Evolutionary conservation across 768 basidiomycete genomes (phyloP), one percentile per base, ranked within the genome.

Genomic region (Kwoniella newhampshirensis): DNA sequence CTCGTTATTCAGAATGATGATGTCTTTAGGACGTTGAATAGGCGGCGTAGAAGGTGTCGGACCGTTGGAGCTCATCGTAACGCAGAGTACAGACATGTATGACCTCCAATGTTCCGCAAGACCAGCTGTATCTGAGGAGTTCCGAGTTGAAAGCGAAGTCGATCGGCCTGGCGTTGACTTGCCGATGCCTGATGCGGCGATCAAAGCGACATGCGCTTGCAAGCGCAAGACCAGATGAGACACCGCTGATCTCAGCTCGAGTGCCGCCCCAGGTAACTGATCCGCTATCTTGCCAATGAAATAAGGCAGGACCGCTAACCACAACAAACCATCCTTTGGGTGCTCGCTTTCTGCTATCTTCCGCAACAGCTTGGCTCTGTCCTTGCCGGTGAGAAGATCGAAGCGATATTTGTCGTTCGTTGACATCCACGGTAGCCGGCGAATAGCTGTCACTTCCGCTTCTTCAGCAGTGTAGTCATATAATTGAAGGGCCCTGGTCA

Each of bases 1-100:
- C 64, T 91, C 91, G 40, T 88, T 84, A 59, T 89, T 88, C 50
- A 88, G 86, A 58, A 82, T 87, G 54, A 83, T 54, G 15, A 61
- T 66, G 21, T 72, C 70, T 46, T 74, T 72, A 12, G 68, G 60
- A 4, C 73, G 59, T 35, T 70, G 72, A 17, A 73, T 62, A 25
- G 68, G 66, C 5, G 71, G 68, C 2, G 66, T 70, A 3, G 62
- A 50, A 25, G 71, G 67, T 15, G 55, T 27, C 4, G 49, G 20
- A 26, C 86, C 80, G 2, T 82, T 78, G 3, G 88, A 85, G 8
- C 69, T 53, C 62, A 68, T 63, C 1, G 89, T 90, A n/a, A 86
- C 82, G 62, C 88, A 91, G n/a, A 94, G 81, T 20, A 87, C 81
- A 60, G 88, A 88, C 50, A 90, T 81, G 42, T 66, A 69, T 5